Conservation (phyloP, 805 yeast genomes). For the Candida alai region DNA sequence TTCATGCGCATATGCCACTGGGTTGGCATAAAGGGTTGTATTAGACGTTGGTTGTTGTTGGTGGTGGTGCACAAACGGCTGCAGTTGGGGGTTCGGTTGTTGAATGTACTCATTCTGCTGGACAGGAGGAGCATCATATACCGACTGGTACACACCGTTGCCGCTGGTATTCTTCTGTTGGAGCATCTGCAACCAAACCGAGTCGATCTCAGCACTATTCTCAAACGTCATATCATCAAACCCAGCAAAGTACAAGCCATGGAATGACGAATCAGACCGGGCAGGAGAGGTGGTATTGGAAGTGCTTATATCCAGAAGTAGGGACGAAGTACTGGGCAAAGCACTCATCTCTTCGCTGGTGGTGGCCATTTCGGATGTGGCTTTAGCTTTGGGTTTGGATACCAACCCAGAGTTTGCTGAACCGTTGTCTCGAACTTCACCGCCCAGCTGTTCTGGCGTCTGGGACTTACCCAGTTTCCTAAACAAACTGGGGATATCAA, state of each 20-base stretch:
- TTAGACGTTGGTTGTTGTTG: background rate
- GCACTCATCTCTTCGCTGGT: too few relatives aligned
- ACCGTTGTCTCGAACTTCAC: too few relatives aligned
- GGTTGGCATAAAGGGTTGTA: too few relatives aligned
- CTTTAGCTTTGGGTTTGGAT: too few relatives aligned
- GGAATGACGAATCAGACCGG: background rate
- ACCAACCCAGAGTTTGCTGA: too few relatives aligned
- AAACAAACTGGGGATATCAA: conserved; percentile 5
- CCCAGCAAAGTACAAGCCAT: conserved; percentile 4
- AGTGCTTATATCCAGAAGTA: too few relatives aligned
- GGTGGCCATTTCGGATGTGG: too few relatives aligned
- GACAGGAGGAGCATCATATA: too few relatives aligned
- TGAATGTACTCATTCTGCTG: too few relatives aligned
- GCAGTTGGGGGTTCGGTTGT: background rate
- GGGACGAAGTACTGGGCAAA: too few relatives aligned
- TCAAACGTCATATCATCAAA: conserved; percentile 15
- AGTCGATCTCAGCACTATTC: conserved; percentile 23
- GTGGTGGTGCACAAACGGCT: background rate
- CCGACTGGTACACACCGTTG: too few relatives aligned
- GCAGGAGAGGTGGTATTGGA: background rate
- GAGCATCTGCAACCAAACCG: conserved; percentile 27
- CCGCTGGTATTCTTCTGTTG: conserved; percentile 13
- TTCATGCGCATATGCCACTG: conserved; percentile 1
- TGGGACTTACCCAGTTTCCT: conserved; percentile 1
- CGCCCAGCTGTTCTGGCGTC: too few relatives aligned